Conservation (phyloP, 164 flowering plant genomes). For the Vitis rupestris region DNA sequence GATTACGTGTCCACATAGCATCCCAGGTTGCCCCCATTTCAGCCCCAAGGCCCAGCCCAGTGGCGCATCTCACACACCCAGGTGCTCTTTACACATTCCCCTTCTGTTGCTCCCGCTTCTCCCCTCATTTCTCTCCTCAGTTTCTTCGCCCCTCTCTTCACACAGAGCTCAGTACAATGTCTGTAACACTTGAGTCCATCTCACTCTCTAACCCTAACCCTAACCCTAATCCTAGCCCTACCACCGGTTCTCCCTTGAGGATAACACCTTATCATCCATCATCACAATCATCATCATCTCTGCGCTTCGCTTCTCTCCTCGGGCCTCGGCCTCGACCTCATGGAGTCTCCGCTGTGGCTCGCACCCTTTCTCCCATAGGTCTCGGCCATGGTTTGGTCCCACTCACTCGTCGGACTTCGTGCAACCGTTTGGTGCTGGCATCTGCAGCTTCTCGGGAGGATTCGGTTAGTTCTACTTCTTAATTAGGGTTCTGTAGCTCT, state of each 20-base stretch:
- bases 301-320: constrained; percentile 17
- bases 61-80: not conserved
- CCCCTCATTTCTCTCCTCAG: constrained; percentile 1
- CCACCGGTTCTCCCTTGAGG: not conserved
- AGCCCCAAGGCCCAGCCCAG: too few species aligned
- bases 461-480: constrained; percentile 36
- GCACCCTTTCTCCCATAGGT: constrained; percentile 12
- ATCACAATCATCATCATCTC: constrained; percentile 8
- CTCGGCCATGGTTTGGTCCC: constrained; percentile 18
- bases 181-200: constrained; percentile 23
- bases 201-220: constrained; percentile 31
- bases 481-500: not conserved
- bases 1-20: not conserved
- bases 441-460: constrained; percentile 61
- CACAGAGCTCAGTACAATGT: constrained; percentile 12
- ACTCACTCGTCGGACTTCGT: constrained; percentile 11
- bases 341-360: constrained; percentile 11
- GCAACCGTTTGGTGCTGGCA: constrained; percentile 22
- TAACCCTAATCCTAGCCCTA: constrained; percentile 16
- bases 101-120: not conserved
- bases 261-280: constrained; percentile 12
- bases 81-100: not conserved
- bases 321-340: constrained; percentile 7
- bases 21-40: not conserved
- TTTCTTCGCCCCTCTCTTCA: not conserved